Percentiles rank a stretch among this genome's conserved stretches.
Conservation (phyloP, 2,329 filamentous ascomycete species). For the Tolypocladium inflatum region DNA sequence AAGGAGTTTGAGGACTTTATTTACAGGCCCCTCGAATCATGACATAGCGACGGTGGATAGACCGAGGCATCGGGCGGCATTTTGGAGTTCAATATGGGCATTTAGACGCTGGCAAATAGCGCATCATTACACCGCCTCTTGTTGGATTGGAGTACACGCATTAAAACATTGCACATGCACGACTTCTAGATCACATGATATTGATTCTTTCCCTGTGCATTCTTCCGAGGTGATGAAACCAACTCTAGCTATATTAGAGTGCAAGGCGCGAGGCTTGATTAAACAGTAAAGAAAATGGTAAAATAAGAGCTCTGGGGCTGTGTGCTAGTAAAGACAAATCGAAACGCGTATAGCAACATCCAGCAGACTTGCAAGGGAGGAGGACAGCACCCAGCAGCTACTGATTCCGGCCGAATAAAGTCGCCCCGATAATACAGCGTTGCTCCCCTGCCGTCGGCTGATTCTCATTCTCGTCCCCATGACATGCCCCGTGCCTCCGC, state of each 20-base stretch:
- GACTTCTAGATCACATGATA: background rate
- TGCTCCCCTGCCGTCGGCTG: background rate
- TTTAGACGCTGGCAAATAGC: no score
- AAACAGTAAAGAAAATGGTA: conserved; percentile 26
- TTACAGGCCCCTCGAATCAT: conserved; percentile 21
- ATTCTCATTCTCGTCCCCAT: background rate
- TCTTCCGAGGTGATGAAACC: conserved; percentile 13
- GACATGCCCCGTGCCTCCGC: background rate
- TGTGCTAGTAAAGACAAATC: conserved; percentile 25
- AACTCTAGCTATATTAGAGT: conserved; percentile 19
- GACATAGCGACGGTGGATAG: background rate
- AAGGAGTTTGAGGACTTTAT: conserved; percentile 42
- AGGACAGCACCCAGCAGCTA: conserved; percentile 1
- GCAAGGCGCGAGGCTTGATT: conserved; percentile 25
- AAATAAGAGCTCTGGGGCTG: conserved; percentile 23
- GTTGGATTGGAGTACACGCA: background rate
- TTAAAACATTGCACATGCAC: background rate
- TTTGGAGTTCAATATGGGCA: background rate
- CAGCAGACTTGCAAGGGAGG: conserved; percentile 3
- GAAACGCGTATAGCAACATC: conserved; percentile 18
- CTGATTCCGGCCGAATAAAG: background rate
- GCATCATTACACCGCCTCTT: background rate
- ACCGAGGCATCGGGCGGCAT: background rate
- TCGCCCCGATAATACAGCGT: background rate
- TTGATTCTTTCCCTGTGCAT: background rate